A percentile compares a stretch with the other conserved stretches of the same genome.
These are phyloP conservation scores for Mikania micrantha DNA, from an alignment of 129 eudicot genomes.

Conservation along the genomic window DNA sequence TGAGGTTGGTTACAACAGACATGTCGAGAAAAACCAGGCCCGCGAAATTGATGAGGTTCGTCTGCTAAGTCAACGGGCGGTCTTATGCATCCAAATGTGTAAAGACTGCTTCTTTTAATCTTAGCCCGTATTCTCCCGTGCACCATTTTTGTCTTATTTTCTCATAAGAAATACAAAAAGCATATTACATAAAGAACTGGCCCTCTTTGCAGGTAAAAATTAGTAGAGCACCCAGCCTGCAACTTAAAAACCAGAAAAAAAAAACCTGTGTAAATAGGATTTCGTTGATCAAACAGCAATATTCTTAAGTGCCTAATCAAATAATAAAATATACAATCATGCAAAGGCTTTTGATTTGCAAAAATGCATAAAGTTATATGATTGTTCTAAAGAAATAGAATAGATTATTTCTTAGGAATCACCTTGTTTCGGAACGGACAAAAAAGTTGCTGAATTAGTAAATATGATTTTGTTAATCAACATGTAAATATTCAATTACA, in stretches of 20 bases:
- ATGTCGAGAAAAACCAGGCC: constrained; percentile 73
- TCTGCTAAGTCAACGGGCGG: constrained; percentile 36
- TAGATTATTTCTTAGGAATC: neutral
- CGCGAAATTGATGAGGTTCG: constrained; percentile 49
- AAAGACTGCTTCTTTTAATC: constrained; percentile 69
- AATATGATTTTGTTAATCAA: neutral
- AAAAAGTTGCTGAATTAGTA: neutral
- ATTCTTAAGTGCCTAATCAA: neutral
- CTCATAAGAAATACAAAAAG: constrained; percentile 17
- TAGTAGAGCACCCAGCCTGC: constrained; percentile 16
- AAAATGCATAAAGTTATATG: neutral
- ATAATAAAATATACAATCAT: neutral
- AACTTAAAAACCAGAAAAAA: constrained; percentile 3
- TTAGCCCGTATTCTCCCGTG: constrained; percentile 77
- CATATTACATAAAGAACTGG: constrained; percentile 10
- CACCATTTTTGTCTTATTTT: constrained; percentile 40
- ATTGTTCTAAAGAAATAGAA: neutral
- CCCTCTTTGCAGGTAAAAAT: neutral
- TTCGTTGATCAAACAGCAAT: neutral
- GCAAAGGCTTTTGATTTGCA: neutral
- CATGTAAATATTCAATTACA: neutral
- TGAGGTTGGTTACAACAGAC: constrained; percentile 79
- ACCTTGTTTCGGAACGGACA: neutral
- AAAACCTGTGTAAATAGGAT: constrained; percentile 17
- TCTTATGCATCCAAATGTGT: constrained; percentile 73